A percentile compares a stretch with the other conserved stretches of the same genome.
Evolutionary conservation across 2,329 filamentous ascomycete genomes (phyloP).

Genomic region (Phialophora verrucosa): DNA sequence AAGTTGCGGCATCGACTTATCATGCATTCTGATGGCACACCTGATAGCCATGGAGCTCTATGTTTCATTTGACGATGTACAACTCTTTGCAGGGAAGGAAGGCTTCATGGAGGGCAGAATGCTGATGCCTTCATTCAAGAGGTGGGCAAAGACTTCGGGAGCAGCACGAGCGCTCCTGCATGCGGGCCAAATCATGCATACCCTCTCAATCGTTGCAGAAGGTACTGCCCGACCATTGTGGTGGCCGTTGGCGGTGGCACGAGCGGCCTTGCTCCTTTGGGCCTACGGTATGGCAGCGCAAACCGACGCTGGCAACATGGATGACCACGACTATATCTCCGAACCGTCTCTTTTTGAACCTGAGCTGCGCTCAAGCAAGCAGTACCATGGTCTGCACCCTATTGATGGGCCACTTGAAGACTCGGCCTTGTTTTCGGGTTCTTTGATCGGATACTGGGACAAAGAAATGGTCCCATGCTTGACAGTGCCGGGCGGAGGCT

Average conservation of each 20-base stretch:
- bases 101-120: constrained; percentile 11
- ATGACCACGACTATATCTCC: neutral
- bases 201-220: neutral
- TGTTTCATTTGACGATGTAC: constrained; percentile 8
- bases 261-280: constrained; percentile 10
- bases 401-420: neutral
- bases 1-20: constrained; percentile 4
- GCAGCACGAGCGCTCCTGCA: constrained; percentile 11
- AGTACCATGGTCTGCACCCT: neutral
- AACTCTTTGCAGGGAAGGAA: constrained; percentile 13
- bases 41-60: constrained; percentile 11
- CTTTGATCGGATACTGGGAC: neutral
- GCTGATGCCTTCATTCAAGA: constrained; percentile 12
- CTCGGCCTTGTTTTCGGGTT: neutral
- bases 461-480: neutral
- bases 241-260: constrained; percentile 11
- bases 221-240: constrained; percentile 2
- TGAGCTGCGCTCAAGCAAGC: neutral
- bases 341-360: neutral
- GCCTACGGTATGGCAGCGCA: constrained; percentile 5
- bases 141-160: constrained; percentile 10
- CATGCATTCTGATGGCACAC: constrained; percentile 12
- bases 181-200: neutral
- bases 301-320: neutral
- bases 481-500: neutral